Percentiles rank a stretch among this genome's conserved stretches.
These are phyloP conservation scores for Aspergillus neotritici DNA, from an alignment of 2,329 filamentous ascomycete genomes.

Conservation along the genomic window DNA sequence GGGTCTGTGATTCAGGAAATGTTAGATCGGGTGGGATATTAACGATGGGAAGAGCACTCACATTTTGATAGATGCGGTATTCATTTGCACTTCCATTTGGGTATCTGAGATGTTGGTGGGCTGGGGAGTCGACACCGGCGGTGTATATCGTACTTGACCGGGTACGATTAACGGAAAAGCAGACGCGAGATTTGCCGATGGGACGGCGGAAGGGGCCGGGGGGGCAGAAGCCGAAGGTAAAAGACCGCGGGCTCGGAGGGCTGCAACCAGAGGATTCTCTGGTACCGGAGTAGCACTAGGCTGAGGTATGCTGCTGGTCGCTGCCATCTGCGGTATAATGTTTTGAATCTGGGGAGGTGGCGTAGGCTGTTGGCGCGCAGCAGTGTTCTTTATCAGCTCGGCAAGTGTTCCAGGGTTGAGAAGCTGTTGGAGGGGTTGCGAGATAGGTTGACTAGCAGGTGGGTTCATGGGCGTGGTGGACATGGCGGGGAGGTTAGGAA, in stretches of 20 bases:
- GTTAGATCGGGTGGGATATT: slow-evolving; percentile 12
- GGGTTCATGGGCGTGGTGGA: slow-evolving; percentile 42
- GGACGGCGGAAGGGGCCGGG: slow-evolving; percentile 34
- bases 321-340: slow-evolving; percentile 50
- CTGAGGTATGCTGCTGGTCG: slow-evolving; percentile 50
- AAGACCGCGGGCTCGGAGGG: slow-evolving; percentile 63
- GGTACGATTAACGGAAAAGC: slow-evolving; percentile 37
- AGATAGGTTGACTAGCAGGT: slow-evolving; percentile 31
- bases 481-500: slow-evolving; percentile 13
- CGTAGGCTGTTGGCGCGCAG: slow-evolving; percentile 35
- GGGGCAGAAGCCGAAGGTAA: slow-evolving; percentile 47
- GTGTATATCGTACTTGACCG: slow-evolving; percentile 32
- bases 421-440: slow-evolving; percentile 33
- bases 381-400: slow-evolving; percentile 41
- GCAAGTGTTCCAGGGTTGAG: slow-evolving; percentile 42
- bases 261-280: slow-evolving; percentile 59
- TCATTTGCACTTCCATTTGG: slow-evolving; percentile 46
- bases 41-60: slow-evolving; percentile 40
- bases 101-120: slow-evolving; percentile 20
- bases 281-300: slow-evolving; percentile 40
- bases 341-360: slow-evolving; percentile 45
- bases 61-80: slow-evolving; percentile 66
- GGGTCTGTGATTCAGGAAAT: slow-evolving; percentile 46
- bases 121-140: slow-evolving; percentile 33
- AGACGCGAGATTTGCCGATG: slow-evolving; percentile 34